Percentiles rank a stretch among this genome's conserved stretches.
These are phyloP conservation scores for Anethum foeniculum DNA, from an alignment of 140 eudicot genomes.

Conservation along the genomic window DNA sequence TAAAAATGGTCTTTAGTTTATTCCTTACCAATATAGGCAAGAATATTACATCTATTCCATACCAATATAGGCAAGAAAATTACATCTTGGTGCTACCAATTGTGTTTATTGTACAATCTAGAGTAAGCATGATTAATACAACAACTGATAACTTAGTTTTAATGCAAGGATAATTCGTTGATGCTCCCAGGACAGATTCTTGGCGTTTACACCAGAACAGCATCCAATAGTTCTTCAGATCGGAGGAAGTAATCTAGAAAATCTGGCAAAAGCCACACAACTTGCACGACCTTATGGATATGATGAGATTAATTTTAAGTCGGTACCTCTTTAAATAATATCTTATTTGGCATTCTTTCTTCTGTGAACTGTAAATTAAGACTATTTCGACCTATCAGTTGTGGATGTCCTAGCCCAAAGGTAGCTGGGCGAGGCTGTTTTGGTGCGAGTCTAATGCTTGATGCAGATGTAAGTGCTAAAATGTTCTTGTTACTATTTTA, in stretches of 20 bases:
- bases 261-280: conserved; percentile 79
- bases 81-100: neutral
- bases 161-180: conserved; percentile 23
- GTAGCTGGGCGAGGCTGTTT: conserved; percentile 99
- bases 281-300: conserved; percentile 78
- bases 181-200: conserved; percentile 75
- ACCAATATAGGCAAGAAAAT: neutral
- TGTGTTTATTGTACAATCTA: neutral
- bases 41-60: neutral
- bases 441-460: conserved; percentile 95
- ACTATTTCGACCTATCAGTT: conserved; percentile 35
- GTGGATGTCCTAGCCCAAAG: conserved; percentile 98
- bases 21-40: neutral
- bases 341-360: conserved; percentile 4
- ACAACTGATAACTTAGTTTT: neutral
- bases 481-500: conserved; percentile 15
- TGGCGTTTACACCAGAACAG: conserved; percentile 79
- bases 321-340: conserved; percentile 21
- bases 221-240: conserved; percentile 96
- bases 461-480: conserved; percentile 63
- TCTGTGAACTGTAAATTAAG: conserved; percentile 7
- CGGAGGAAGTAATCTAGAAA: conserved; percentile 92
- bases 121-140: neutral
- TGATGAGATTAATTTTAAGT: conserved; percentile 93
- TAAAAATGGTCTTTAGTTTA: neutral